Conservation (phyloP, 306 rosid genomes). For the Malus orientalis region DNA sequence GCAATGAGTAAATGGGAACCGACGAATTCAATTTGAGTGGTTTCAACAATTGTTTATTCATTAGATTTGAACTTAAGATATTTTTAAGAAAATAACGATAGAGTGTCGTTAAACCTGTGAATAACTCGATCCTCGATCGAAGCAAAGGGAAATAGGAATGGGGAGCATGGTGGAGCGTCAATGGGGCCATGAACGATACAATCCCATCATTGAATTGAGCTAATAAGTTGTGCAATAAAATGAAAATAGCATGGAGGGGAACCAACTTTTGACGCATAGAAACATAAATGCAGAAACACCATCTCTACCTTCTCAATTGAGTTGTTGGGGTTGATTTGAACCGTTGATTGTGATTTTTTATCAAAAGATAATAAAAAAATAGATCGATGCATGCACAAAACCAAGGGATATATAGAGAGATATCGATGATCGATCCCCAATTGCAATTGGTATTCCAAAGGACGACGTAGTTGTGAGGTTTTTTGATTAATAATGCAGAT, state of each 20-base stretch:
- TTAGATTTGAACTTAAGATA: too few species aligned
- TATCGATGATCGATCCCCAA: background rate
- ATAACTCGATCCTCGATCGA: background rate
- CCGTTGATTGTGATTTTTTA: background rate
- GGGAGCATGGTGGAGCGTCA: background rate
- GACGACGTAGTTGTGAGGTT: background rate
- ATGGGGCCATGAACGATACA: background rate
- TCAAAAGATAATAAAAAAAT: background rate
- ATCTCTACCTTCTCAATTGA: background rate
- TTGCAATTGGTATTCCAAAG: background rate
- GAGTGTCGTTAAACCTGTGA: too few species aligned
- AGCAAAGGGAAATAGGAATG: background rate
- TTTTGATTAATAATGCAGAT: background rate
- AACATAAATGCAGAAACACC: background rate
- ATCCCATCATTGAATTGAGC: background rate
- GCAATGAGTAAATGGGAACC: too few species aligned
- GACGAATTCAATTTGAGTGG: too few species aligned
- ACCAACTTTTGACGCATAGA: background rate
- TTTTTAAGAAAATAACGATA: too few species aligned
- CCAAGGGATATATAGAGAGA: background rate
- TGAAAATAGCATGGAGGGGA: background rate
- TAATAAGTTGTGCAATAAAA: background rate
- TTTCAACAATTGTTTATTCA: too few species aligned
- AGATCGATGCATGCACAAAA: background rate
- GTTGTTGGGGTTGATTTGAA: background rate